These are phyloP conservation scores for Trichosporon sp. DNA, from an alignment of 1,284 basidiomycete species.

Conservation along the genomic window DNA sequence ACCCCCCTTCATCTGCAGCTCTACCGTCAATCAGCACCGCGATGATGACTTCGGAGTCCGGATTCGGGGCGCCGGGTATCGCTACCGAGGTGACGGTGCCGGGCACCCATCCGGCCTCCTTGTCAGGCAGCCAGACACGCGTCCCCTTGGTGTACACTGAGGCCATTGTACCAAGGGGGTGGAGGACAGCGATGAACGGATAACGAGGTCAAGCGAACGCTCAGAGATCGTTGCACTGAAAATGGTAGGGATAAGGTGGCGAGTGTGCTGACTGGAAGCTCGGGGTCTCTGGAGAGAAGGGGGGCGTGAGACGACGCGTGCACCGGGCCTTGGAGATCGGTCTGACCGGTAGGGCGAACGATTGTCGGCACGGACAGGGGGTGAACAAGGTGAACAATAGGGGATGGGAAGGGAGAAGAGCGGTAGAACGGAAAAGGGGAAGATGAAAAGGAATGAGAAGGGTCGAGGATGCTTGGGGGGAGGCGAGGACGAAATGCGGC, in stretches of 20 bases:
- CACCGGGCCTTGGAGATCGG: neutral
- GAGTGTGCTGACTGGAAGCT: neutral
- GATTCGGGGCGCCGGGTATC: slow-evolving; percentile 37
- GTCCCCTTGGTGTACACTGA: slow-evolving; percentile 55
- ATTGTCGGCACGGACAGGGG: neutral
- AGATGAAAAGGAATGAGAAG: neutral
- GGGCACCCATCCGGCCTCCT: slow-evolving; percentile 53
- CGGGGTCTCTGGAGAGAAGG: slow-evolving; percentile 16
- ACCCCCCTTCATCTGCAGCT: slow-evolving; percentile 29
- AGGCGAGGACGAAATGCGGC: neutral
- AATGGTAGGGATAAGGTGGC: neutral
- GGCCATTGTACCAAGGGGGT: slow-evolving; percentile 36
- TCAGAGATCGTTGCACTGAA: neutral
- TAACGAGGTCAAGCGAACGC: neutral
- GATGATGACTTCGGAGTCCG: slow-evolving; percentile 42
- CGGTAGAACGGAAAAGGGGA: neutral
- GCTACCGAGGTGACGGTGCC: slow-evolving; percentile 51
- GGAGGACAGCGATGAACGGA: neutral
- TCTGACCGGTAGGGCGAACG: slow-evolving; percentile 1
- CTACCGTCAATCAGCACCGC: slow-evolving; percentile 43
- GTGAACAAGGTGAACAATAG: neutral
- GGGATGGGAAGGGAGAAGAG: neutral
- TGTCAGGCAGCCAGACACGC: slow-evolving; percentile 56
- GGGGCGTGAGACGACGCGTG: slow-evolving; percentile 16
- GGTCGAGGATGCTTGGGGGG: neutral